phyloP scores from a whole-genome alignment of 768 basidiomycete genomes.

The Sarcomyxa edulis region DNA sequence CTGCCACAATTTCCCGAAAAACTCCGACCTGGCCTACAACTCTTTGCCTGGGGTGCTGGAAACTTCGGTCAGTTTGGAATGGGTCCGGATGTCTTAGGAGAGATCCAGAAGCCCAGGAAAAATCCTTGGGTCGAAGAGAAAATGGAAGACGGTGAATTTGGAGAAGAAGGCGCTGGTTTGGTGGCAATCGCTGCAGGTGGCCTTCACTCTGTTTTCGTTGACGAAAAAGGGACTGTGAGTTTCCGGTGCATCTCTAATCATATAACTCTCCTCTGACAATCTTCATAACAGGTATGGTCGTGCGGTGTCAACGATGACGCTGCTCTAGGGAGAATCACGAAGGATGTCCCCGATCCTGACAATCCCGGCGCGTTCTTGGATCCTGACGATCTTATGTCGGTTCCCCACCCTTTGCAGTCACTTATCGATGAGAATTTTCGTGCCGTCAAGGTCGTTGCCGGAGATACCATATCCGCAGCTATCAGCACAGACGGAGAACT shows the following conservation, averaged over 20 bases:
- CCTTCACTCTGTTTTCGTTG: constrained; percentile 83
- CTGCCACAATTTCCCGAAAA: constrained; percentile 56
- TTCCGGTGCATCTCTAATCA: constrained; percentile 1
- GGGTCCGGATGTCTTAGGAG: constrained; percentile 68
- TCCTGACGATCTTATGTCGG: constrained; percentile 45
- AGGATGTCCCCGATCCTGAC: constrained; percentile 52
- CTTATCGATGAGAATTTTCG: constrained; percentile 78
- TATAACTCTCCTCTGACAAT: constrained; percentile 4
- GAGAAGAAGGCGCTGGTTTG: constrained; percentile 70
- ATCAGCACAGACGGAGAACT: constrained; percentile 76
- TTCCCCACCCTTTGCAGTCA: constrained; percentile 63
- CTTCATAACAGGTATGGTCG: constrained; percentile 65
- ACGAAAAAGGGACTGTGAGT: constrained; percentile 86
- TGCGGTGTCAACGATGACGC: constrained; percentile 88
- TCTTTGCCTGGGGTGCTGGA: constrained; percentile 89
- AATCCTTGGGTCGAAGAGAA: constrained; percentile 75
- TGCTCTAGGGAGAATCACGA: constrained; percentile 76
- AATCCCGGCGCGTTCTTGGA: constrained; percentile 55
- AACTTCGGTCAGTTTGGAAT: constrained; percentile 96
- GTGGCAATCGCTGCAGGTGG: constrained; percentile 82
- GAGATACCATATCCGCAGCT: constrained; percentile 86
- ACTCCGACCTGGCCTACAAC: constrained; percentile 58
- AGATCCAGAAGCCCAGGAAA: constrained; percentile 71
- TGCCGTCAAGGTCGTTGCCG: constrained; percentile 76
- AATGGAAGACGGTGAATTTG: constrained; percentile 68